Evolutionary conservation across 2,329 filamentous ascomycete genomes (phyloP).

Genomic region (Tolypocladium guangdongense): DNA sequence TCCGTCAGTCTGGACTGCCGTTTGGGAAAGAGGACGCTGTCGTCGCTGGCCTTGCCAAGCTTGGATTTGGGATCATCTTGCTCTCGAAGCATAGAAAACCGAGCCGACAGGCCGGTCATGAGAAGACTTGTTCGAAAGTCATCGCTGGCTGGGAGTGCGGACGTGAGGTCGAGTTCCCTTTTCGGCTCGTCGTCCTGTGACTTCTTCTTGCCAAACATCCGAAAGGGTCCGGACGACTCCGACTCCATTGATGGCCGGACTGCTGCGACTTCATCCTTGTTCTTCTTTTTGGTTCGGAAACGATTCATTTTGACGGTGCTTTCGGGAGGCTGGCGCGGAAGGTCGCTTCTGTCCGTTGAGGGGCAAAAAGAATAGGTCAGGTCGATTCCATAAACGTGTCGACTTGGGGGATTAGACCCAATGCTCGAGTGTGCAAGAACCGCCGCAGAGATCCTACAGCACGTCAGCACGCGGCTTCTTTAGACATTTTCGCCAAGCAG

Average conservation of each 20-base stretch:
- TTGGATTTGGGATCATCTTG: conserved; percentile 86
- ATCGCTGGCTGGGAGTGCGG: conserved; percentile 68
- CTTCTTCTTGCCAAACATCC: conserved; percentile 47
- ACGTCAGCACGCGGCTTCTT: not conserved
- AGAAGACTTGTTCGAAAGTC: conserved; percentile 92
- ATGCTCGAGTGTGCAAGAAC: not conserved
- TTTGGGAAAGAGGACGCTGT: conserved; percentile 79
- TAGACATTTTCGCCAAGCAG: not conserved
- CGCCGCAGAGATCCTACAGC: not conserved
- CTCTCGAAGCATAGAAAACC: conserved; percentile 93
- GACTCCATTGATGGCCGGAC: conserved; percentile 43
- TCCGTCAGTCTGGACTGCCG: conserved; percentile 68
- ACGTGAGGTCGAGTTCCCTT: conserved; percentile 59
- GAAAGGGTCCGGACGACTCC: conserved; percentile 41
- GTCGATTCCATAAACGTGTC: not conserved
- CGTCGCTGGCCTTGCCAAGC: conserved; percentile 88
- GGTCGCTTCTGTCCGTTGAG: not conserved
- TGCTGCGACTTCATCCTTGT: conserved; percentile 41
- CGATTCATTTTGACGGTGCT: conserved; percentile 48
- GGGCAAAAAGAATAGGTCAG: not conserved
- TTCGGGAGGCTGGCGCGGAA: not conserved
- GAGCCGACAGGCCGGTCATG: conserved; percentile 88
- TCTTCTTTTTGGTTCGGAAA: conserved; percentile 64
- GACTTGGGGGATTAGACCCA: not conserved
- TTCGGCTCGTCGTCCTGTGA: conserved; percentile 45